Percentiles rank a stretch among this genome's conserved stretches.
phyloP scores from a whole-genome alignment of 2,329 filamentous ascomycete genomes.

The Hyphodiscus sp. region DNA sequence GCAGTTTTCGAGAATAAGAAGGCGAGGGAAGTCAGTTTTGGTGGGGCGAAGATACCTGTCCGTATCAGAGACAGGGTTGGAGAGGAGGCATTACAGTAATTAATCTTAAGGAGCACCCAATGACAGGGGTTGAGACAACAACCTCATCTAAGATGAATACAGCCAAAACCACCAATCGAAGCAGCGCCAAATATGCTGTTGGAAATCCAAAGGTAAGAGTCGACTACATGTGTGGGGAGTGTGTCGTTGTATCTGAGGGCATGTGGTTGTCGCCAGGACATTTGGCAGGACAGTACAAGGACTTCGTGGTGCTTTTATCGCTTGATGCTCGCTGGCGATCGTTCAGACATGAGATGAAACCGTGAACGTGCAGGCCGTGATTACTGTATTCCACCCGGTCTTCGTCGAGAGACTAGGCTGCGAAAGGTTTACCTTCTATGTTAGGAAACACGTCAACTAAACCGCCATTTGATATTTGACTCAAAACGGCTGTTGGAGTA shows the following conservation, averaged over 20 bases:
- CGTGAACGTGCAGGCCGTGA: neutral
- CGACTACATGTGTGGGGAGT: neutral
- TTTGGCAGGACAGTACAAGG: neutral
- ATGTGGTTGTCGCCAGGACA: neutral
- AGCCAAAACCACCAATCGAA: neutral
- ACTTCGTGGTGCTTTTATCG: neutral
- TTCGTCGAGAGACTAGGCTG: neutral
- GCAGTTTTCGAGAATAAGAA: constrained; percentile 16
- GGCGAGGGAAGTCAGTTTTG: constrained; percentile 5
- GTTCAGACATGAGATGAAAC: constrained; percentile 2
- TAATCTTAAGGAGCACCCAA: constrained; percentile 18
- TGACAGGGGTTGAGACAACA: constrained; percentile 10
- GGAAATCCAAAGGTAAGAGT: neutral
- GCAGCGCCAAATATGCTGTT: neutral
- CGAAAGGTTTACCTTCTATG: neutral
- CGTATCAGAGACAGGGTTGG: neutral
- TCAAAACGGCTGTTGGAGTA: neutral
- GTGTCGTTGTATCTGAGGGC: neutral
- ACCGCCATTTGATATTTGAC: neutral
- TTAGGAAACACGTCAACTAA: neutral
- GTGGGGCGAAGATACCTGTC: neutral
- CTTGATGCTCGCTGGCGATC: constrained; percentile 2
- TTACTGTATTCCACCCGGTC: neutral
- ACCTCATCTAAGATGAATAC: neutral
- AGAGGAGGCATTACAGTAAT: constrained; percentile 19